Conservation (phyloP, 306 rosid genomes). For the Gynostemma pentaphyllum region DNA sequence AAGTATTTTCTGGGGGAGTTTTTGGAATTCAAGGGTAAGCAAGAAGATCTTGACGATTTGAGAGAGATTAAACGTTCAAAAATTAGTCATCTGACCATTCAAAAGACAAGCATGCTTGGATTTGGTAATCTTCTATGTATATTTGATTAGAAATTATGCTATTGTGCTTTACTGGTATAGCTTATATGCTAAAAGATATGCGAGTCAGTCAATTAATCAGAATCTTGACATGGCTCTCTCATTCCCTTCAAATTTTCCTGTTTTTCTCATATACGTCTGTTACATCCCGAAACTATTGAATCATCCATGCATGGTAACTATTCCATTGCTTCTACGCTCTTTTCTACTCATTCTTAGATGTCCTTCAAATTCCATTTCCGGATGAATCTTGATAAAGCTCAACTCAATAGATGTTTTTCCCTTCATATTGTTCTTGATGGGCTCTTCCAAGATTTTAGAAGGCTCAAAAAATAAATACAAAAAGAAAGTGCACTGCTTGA, state of each 20-base stretch:
- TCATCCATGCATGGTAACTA: background rate
- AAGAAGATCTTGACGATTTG: constrained; percentile 57
- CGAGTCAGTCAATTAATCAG: background rate
- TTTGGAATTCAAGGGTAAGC: constrained; percentile 80
- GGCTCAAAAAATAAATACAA: background rate
- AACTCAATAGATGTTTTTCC: background rate
- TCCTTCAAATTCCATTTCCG: background rate
- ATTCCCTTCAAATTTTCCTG: background rate
- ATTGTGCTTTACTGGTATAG: background rate
- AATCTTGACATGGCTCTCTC: background rate
- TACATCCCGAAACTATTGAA: background rate
- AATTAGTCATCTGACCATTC: constrained; percentile 46
- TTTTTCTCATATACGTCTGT: background rate
- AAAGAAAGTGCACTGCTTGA: background rate
- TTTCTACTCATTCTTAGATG: background rate
- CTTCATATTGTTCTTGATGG: background rate
- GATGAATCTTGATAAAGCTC: background rate
- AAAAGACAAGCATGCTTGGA: constrained; percentile 90
- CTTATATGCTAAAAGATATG: background rate
- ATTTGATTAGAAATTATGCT: background rate
- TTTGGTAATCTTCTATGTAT: constrained; percentile 44
- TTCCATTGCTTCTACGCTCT: background rate
- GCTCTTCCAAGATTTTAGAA: background rate
- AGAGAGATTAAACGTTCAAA: constrained; percentile 68
- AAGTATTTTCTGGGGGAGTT: constrained; percentile 75